A percentile compares a stretch with the other conserved stretches of the same genome.
phyloP scores from a whole-genome alignment of 192 early-diverging fungal genomes.

The Entomortierella lignicola region DNA sequence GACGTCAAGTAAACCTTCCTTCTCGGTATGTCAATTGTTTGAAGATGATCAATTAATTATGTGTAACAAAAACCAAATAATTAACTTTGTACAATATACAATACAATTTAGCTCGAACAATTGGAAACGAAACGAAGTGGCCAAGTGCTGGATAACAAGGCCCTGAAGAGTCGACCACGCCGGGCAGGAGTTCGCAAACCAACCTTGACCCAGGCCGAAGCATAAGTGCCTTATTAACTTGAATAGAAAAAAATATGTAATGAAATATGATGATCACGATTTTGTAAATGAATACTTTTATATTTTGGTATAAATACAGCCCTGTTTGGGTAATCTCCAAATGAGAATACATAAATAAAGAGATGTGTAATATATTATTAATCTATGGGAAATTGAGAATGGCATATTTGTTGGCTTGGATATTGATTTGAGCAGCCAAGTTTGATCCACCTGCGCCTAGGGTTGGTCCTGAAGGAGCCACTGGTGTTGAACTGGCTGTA shows the following conservation, averaged over 20 bases:
- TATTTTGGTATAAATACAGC: not conserved
- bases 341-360: not conserved
- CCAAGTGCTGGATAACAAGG: slow-evolving; percentile 36
- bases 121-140: slow-evolving; percentile 36
- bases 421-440: slow-evolving; percentile 17
- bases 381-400: slow-evolving; percentile 34
- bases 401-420: slow-evolving; percentile 43
- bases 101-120: not conserved
- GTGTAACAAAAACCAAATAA: no score
- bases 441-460: slow-evolving; percentile 21
- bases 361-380: not conserved
- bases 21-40: slow-evolving; percentile 7
- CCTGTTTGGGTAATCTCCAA: not conserved
- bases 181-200: slow-evolving; percentile 15
- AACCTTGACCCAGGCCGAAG: not conserved
- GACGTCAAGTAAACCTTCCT: not conserved
- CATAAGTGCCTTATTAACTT: no score
- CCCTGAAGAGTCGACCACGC: slow-evolving; percentile 38
- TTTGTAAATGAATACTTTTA: no score
- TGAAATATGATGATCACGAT: no score
- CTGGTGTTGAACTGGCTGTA: not conserved
- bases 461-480: not conserved
- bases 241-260: no score
- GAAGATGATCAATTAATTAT: not conserved
- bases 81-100: not conserved